Percentiles rank a stretch among this genome's conserved stretches.
phyloP scores from a whole-genome alignment of 2,329 filamentous ascomycete species.

The Alternaria rosae region DNA sequence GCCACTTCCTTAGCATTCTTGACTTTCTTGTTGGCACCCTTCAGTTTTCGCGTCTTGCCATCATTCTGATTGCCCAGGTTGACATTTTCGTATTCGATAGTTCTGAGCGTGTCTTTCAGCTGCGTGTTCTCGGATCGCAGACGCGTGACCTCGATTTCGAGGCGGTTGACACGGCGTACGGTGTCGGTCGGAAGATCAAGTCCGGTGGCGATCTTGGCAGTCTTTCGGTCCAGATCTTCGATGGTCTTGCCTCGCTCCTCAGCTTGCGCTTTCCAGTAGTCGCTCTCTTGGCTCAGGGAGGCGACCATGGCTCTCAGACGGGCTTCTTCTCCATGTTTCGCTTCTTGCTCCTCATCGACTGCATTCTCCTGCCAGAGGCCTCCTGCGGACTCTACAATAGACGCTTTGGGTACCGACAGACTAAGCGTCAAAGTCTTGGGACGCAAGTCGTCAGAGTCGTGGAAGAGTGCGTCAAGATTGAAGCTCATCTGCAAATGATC shows the following conservation, averaged over 20 bases:
- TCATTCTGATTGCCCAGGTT: constrained; percentile 14
- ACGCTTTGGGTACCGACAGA: neutral
- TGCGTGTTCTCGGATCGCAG: constrained; percentile 15
- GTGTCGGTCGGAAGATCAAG: constrained; percentile 5
- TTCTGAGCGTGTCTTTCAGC: constrained; percentile 15
- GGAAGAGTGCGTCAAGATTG: constrained; percentile 13
- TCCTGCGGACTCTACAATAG: neutral
- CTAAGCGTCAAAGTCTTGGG: neutral
- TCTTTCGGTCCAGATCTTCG: constrained; percentile 7
- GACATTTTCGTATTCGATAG: constrained; percentile 13
- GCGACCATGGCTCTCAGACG: neutral
- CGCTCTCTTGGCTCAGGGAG: constrained; percentile 7
- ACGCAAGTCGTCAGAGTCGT: neutral
- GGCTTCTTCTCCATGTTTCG: neutral
- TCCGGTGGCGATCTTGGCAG: neutral
- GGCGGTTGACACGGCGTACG: constrained; percentile 15
- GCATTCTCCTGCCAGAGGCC: neutral
- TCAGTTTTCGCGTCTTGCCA: constrained; percentile 20
- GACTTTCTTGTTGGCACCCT: constrained; percentile 27
- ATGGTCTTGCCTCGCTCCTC: constrained; percentile 2
- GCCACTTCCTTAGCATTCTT: constrained; percentile 25
- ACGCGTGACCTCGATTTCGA: constrained; percentile 19
- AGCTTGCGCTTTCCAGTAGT: constrained; percentile 9
- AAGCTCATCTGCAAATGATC: constrained; percentile 11
- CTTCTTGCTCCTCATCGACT: neutral